Evolutionary conservation across 2,329 filamentous ascomycete genomes (phyloP).

Genomic region (Alternaria angustiovoidea): DNA sequence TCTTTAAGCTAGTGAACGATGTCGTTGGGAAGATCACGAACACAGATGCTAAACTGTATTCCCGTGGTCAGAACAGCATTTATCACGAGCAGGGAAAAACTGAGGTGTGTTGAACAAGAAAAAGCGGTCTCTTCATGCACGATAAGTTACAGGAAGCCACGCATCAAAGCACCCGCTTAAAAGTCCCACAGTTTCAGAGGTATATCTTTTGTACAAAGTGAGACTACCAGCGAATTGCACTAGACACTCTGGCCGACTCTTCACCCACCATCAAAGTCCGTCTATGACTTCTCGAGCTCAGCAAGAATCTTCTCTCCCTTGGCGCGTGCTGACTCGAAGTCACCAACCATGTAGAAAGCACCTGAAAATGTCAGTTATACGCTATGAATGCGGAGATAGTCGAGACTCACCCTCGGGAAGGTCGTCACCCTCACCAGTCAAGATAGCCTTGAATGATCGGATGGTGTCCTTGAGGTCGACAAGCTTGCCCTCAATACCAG

Average conservation of each 20-base stretch:
- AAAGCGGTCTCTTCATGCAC: conserved; percentile 50
- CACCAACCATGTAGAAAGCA: conserved; percentile 98
- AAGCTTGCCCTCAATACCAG: conserved; percentile 93
- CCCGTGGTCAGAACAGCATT: not conserved
- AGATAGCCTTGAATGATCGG: conserved; percentile 94
- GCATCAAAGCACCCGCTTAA: conserved; percentile 45
- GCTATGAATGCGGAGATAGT: not conserved
- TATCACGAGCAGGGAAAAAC: not conserved
- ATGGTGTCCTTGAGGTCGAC: conserved; percentile 99
- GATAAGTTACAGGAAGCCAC: conserved; percentile 52
- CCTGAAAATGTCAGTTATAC: conserved; percentile 47
- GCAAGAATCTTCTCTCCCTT: conserved; percentile 99
- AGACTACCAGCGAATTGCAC: conserved; percentile 44
- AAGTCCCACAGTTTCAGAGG: conserved; percentile 43
- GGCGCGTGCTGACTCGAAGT: conserved; percentile 87
- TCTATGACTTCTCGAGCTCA: conserved; percentile 73
- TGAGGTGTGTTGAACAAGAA: conserved; percentile 28
- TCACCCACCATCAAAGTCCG: conserved; percentile 39
- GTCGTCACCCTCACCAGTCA: conserved; percentile 92
- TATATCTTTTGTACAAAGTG: conserved; percentile 51
- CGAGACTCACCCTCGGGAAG: conserved; percentile 82
- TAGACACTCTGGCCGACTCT: conserved; percentile 45
- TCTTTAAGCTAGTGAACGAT: not conserved
- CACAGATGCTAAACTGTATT: not conserved
- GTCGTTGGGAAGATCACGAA: not conserved